Evolutionary conservation across 441 rosid species (phyloP), one percentile per base, ranked within the genome.

Genomic region (Corymbia citriodora): DNA sequence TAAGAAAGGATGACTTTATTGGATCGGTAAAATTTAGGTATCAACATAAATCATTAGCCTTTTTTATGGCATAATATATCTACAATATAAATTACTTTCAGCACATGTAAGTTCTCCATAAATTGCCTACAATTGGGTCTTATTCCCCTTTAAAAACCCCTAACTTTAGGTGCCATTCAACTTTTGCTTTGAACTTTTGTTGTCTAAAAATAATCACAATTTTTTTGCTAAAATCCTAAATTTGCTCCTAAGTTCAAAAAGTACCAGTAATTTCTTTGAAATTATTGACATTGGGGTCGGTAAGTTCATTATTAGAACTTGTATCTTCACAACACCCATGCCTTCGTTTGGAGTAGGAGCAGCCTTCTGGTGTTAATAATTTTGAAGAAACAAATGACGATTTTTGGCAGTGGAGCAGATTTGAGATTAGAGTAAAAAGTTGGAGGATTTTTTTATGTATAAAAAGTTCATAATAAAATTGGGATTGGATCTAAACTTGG

Each of bases 41-140:
- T 19, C 59, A 55, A 19, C 25, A 6, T 55, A 55, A 55, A 19
- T 55, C 59, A 55, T 1, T 55, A 55, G 59, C 59, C 59, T 8
- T 55, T 40, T 40, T 55, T 55, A 55, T 55, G 59, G 59, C 0
- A 55, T 18, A 55, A 55, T 55, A 25, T 3, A 59, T 59, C 63
- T 6, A 1, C 29, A 59, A 59, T 59, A 59, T 25, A 59, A 59
- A 59, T 59, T 59, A 59, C 65, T 4, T 59, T 59, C 25, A 59
- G n/a, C n/a, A 59, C 0, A 9, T 25, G 65, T 0, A 59, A 59
- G 0, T 1, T 59, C 3, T 10, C 65, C 65, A 59, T 25, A 25
- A 59, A 59, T 59, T 1, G 1, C 65, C n/a, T 25, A 59, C 25
- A 10, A 59, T 59, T 25, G 65, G 65, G 65, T 59, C n/a, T 59